These are phyloP conservation scores for Bryum argenteum DNA, from an alignment of 225 moss, liverwort and hornwort species.

Conservation along the genomic window DNA sequence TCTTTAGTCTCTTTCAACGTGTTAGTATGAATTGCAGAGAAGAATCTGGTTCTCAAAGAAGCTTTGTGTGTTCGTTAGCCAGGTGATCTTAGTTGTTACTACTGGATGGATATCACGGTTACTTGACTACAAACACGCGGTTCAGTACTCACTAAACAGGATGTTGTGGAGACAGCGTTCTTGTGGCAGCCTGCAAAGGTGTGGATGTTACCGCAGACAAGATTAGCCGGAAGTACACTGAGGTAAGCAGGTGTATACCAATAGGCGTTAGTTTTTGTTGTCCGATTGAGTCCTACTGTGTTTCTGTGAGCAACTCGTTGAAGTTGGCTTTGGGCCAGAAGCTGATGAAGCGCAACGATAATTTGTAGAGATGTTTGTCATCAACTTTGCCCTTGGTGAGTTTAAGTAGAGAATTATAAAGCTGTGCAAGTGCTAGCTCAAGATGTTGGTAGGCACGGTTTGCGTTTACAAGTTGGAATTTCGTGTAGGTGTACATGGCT, in stretches of 20 bases:
- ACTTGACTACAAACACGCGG: constrained; percentile 9
- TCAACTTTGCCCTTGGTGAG: background rate
- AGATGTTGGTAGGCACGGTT: background rate
- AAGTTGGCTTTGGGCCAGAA: constrained; percentile 6
- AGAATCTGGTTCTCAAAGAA: background rate
- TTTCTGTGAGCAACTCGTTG: constrained; percentile 1
- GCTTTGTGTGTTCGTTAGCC: constrained; percentile 11
- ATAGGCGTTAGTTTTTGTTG: constrained; percentile 17
- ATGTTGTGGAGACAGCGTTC: constrained; percentile 68
- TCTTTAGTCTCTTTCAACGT: constrained; percentile 6
- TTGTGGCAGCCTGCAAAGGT: constrained; percentile 99
- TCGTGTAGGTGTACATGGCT: constrained; percentile 94
- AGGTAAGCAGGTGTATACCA: constrained; percentile 54
- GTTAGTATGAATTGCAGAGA: constrained; percentile 19
- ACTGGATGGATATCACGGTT: constrained; percentile 19
- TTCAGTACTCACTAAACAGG: constrained; percentile 11
- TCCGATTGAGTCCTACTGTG: constrained; percentile 9
- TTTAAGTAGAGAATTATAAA: background rate
- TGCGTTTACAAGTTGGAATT: constrained; percentile 12
- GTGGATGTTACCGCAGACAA: constrained; percentile 97
- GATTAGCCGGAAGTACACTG: constrained; percentile 94
- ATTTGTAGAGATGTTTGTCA: background rate
- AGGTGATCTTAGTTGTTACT: constrained; percentile 12
- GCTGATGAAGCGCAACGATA: constrained; percentile 3
- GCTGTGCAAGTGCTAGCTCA: constrained; percentile 8